A percentile compares a stretch with the other conserved stretches of the same genome.
Evolutionary conservation across 805 yeast species (phyloP).

Genomic region (Schwanniomyces vanrijiae): DNA sequence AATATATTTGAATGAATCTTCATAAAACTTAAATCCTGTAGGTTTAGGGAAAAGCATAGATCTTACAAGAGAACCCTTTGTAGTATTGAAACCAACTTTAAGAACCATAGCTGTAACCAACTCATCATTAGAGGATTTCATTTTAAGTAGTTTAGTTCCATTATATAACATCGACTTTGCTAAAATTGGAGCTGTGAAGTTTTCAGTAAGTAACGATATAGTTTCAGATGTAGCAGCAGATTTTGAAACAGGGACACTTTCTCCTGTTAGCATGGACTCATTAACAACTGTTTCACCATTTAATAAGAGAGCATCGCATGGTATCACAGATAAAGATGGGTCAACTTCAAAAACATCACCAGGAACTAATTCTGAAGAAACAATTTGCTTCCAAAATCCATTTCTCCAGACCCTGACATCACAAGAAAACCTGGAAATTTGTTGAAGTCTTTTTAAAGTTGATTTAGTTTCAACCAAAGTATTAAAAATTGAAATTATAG

Average conservation of each 20-base stretch:
- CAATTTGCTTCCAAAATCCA: conserved; percentile 85
- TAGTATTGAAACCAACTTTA: conserved; percentile 90
- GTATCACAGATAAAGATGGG: conserved; percentile 69
- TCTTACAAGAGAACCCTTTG: conserved; percentile 90
- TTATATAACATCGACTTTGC: conserved; percentile 77
- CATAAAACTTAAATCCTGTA: conserved; percentile 86
- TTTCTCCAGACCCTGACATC: conserved; percentile 88
- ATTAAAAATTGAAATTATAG: conserved; percentile 74
- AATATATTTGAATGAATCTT: conserved; percentile 92
- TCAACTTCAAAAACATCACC: conserved; percentile 96
- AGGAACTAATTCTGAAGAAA: conserved; percentile 82
- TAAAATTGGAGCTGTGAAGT: conserved; percentile 62
- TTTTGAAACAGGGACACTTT: conserved; percentile 94
- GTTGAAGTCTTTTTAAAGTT: conserved; percentile 69
- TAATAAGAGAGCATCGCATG: conserved; percentile 85
- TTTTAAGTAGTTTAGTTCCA: conserved; percentile 88
- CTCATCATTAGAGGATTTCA: conserved; percentile 67
- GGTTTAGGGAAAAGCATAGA: conserved; percentile 98
- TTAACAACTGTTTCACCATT: conserved; percentile 96
- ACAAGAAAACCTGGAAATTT: conserved; percentile 72
- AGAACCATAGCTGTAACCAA: conserved; percentile 86
- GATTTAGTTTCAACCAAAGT: conserved; percentile 84
- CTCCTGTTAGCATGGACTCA: conserved; percentile 98
- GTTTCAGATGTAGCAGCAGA: conserved; percentile 62
- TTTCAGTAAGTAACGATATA: conserved; percentile 55